phyloP scores from a whole-genome alignment of 1,284 basidiomycete species.

The Pseudozyma hubeiensis region DNA sequence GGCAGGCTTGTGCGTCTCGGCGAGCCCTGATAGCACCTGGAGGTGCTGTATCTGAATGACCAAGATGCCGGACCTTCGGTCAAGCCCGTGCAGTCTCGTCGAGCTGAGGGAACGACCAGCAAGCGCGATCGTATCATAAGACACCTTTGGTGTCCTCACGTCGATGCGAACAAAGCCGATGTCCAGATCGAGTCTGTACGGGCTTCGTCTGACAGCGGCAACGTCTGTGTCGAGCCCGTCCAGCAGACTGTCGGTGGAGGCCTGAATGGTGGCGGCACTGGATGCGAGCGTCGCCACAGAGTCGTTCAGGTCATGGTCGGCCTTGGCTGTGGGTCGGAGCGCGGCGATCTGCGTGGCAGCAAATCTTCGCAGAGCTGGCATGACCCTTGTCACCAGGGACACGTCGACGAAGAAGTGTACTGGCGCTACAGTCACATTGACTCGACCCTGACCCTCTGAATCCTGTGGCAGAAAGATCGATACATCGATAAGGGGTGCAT shows the following conservation, averaged over 20 bases:
- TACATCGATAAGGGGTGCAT: constrained; percentile 2
- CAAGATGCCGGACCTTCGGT: constrained; percentile 46
- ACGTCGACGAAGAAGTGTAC: constrained; percentile 54
- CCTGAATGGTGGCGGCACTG: constrained; percentile 35
- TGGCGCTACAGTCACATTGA: constrained; percentile 27
- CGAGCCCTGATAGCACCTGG: constrained; percentile 13
- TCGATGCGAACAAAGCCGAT: constrained; percentile 43
- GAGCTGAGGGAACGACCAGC: constrained; percentile 16
- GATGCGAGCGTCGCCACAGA: constrained; percentile 42
- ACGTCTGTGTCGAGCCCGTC: neutral
- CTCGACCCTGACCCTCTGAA: constrained; percentile 3
- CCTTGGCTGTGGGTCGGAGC: constrained; percentile 2
- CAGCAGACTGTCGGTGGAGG: constrained; percentile 22
- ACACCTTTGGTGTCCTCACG: constrained; percentile 39
- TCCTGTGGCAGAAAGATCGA: neutral
- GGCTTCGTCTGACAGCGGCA: neutral
- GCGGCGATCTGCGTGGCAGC: constrained; percentile 23
- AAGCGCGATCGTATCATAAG: constrained; percentile 21
- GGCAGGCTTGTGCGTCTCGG: constrained; percentile 3
- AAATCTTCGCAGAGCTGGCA: constrained; percentile 40
- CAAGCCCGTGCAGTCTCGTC: constrained; percentile 26
- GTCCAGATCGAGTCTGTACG: constrained; percentile 19
- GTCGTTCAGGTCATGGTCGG: constrained; percentile 10
- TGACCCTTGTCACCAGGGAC: constrained; percentile 43
- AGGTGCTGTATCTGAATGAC: constrained; percentile 36